Conservation (phyloP, 257 asterid species). For the Asclepias syriaca region DNA sequence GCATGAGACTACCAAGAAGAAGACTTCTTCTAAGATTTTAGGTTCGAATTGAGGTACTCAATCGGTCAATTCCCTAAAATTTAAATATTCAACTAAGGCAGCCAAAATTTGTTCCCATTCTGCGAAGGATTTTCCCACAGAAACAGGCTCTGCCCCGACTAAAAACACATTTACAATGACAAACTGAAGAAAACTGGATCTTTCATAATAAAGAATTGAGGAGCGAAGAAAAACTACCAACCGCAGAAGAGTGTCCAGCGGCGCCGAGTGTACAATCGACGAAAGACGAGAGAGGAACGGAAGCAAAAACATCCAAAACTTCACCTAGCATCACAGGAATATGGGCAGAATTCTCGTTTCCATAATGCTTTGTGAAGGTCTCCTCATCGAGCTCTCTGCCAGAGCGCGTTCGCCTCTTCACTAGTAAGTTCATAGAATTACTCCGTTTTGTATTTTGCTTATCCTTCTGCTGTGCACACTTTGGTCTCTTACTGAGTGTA, state of each 20-base stretch:
- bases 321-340: conserved; percentile 89
- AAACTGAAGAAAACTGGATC: not conserved
- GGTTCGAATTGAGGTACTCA: too few relatives aligned
- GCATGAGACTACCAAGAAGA: too few relatives aligned
- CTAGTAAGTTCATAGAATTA: conserved; percentile 25
- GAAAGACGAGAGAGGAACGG: conserved; percentile 57
- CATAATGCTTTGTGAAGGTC: conserved; percentile 42
- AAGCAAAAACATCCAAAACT: conserved; percentile 70
- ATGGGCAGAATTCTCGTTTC: conserved; percentile 56
- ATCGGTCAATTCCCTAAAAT: too few relatives aligned
- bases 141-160: not conserved
- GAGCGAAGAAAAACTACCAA: conserved; percentile 18
- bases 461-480: not conserved
- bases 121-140: not conserved
- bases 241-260: conserved; percentile 88
- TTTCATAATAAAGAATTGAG: not conserved
- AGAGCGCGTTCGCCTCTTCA: conserved; percentile 86
- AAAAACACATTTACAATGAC: not conserved
- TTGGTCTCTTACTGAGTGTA: not conserved
- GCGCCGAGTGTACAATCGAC: conserved; percentile 97
- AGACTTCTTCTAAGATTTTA: too few relatives aligned
- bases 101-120: not conserved
- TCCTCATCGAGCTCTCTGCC: conserved; percentile 70
- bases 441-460: conserved; percentile 22
- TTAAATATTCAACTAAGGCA: not conserved